Percentiles rank a stretch among this genome's conserved stretches.
Conservation (phyloP, 495 filamentous ascomycete genomes). For the Aspergillus conjunctus region DNA sequence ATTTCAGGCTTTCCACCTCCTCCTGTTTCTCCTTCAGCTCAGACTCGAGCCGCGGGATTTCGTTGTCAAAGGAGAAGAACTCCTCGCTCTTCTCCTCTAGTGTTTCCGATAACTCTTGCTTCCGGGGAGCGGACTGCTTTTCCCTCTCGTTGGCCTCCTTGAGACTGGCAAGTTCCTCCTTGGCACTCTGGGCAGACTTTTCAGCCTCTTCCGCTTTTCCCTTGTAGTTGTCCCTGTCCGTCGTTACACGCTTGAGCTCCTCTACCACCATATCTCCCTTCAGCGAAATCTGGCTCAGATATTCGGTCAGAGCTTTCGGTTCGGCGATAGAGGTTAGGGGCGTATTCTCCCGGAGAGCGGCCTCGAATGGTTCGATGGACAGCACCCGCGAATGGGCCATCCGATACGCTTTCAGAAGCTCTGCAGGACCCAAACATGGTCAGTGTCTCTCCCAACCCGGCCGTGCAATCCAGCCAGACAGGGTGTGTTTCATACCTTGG, state of each 20-base stretch:
- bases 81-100: constrained; percentile 63
- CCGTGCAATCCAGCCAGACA: not conserved
- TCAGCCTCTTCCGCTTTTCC: constrained; percentile 72
- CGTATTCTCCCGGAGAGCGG: constrained; percentile 84
- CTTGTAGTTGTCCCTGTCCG: constrained; percentile 78
- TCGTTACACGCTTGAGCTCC: constrained; percentile 84
- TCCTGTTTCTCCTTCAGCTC: constrained; percentile 63
- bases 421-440: constrained; percentile 41
- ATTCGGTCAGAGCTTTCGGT: constrained; percentile 83
- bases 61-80: constrained; percentile 85
- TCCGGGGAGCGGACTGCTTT: constrained; percentile 23
- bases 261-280: constrained; percentile 89
- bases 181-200: constrained; percentile 59
- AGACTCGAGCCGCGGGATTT: constrained; percentile 65
- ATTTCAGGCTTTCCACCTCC: constrained; percentile 66
- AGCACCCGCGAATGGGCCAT: constrained; percentile 82
- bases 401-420: constrained; percentile 87
- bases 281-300: constrained; percentile 84
- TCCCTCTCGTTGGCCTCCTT: constrained; percentile 40
- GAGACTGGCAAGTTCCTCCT: constrained; percentile 53
- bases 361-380: constrained; percentile 91
- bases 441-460: not conserved
- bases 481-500: constrained; percentile 60
- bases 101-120: constrained; percentile 17
- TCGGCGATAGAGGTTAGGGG: constrained; percentile 86